phyloP scores from a whole-genome alignment of 2,329 filamentous ascomycete species.

The Plenodomus tracheiphilus region DNA sequence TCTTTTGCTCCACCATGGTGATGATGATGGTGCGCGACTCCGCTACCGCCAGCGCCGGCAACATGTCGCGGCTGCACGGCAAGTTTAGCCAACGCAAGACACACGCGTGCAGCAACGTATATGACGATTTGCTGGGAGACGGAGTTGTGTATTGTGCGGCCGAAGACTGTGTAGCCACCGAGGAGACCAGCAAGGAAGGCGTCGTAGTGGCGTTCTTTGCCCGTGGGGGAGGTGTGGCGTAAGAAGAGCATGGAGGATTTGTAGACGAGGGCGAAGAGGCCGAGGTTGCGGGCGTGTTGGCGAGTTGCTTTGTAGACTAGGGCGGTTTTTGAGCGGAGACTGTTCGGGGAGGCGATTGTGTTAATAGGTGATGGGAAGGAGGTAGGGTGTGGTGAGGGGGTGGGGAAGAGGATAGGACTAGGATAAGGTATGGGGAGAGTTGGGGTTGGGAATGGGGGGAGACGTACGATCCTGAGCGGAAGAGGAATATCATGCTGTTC shows the following conservation, averaged over 20 bases:
- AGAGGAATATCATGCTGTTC: slow-evolving; percentile 88
- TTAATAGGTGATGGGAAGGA: slow-evolving; percentile 6
- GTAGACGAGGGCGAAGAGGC: slow-evolving; percentile 88
- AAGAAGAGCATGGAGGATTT: slow-evolving; percentile 80
- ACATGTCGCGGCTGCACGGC: slow-evolving; percentile 66
- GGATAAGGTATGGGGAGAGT: not conserved
- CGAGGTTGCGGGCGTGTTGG: slow-evolving; percentile 89
- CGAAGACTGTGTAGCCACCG: slow-evolving; percentile 93
- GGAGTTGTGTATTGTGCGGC: slow-evolving; percentile 73
- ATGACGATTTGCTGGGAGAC: slow-evolving; percentile 98
- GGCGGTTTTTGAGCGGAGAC: slow-evolving; percentile 72
- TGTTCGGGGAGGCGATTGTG: slow-evolving; percentile 28
- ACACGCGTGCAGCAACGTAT: slow-evolving; percentile 93
- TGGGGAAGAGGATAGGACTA: not conserved
- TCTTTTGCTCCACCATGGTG: not conserved
- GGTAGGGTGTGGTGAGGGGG: not conserved
- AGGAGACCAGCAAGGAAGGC: slow-evolving; percentile 83
- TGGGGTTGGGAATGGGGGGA: not conserved
- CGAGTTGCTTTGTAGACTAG: slow-evolving; percentile 84
- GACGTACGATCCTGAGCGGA: slow-evolving; percentile 84
- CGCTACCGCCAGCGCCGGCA: slow-evolving; percentile 23
- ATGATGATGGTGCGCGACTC: not conserved
- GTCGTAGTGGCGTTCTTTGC: slow-evolving; percentile 73
- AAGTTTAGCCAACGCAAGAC: slow-evolving; percentile 80
- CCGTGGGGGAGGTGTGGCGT: slow-evolving; percentile 56